Base-by-base conservation (phyloP, 306 rosid species). In the Prunus fruticosa region DNA sequence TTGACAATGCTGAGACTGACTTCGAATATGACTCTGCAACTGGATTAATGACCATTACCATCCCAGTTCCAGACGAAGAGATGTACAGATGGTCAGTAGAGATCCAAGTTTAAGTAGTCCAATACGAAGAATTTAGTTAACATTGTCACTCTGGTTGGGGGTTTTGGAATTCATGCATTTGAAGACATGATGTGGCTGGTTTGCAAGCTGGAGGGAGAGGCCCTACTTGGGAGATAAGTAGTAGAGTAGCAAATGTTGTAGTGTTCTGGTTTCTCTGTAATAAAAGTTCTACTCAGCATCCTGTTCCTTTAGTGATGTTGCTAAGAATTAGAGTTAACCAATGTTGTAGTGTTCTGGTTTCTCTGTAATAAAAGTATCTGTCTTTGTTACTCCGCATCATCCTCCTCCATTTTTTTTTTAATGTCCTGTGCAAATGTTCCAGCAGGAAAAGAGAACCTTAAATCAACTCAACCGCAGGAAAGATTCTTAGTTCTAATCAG, bases 31-130 rank as follows among this genome's bases (percentile, higher is more conserved):
- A 96, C 64, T 41, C 68, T 1, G 87, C 54, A 2, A 85, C 82
- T 51, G 99, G 99, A 10, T 80, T 96, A 69, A 63, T 84, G 73
- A 89, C 89, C 47, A 67, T 96, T 52, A 47, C 60, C 64, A 70
- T 92, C 65, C 93, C 96, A 3, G 71, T 89, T 73, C 87, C 91
- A 34, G 49, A 25, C 28, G 64, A 83, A 74, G 97, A 89, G 22
- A 86, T 88, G 96, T 84, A 85, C 15, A 90, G 78, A 84, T 90
- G 97, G 96, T 65, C 57, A 11, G 63, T 92, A 6, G 88, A 90
- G 64, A 85, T 95, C 72, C 86, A 89, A 81, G 89, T 95, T 74
- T 92, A 76, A 82, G 82, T 18, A 56, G 28, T 45, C 54, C 60
- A 15, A 5, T 66, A 18, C 56, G 49, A 63, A 65, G 43, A 71